These are phyloP conservation scores for Mycena latifolia DNA, from an alignment of 768 basidiomycete genomes.

Conservation along the genomic window DNA sequence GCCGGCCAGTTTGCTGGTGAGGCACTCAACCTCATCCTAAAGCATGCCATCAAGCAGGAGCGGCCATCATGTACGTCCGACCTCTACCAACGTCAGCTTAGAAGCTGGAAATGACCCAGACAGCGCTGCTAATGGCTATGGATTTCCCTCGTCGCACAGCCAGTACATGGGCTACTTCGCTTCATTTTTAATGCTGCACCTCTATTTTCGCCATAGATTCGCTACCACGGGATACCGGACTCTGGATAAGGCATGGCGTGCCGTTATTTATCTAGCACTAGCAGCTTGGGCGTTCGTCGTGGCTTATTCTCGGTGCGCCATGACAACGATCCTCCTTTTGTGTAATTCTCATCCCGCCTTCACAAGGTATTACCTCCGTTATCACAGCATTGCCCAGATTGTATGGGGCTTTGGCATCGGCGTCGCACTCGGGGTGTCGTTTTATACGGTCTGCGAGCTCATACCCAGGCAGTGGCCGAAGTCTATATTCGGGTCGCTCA, in stretches of 20 bases:
- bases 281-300: conserved; percentile 71
- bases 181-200: conserved; percentile 79
- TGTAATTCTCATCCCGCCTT: background rate
- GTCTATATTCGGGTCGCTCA: conserved; percentile 65
- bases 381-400: conserved; percentile 81
- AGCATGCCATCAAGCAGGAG: conserved; percentile 74
- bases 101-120: conserved; percentile 48
- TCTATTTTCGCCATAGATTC: conserved; percentile 78
- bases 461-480: conserved; percentile 66
- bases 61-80: conserved; percentile 70
- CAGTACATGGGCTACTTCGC: conserved; percentile 93
- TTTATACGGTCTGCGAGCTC: conserved; percentile 70
- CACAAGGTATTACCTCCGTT: conserved; percentile 74
- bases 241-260: conserved; percentile 66
- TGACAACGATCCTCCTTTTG: background rate
- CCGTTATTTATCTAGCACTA: conserved; percentile 61
- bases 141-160: conserved; percentile 91
- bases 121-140: conserved; percentile 78
- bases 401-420: conserved; percentile 83
- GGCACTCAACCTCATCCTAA: conserved; percentile 75
- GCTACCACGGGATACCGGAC: conserved; percentile 60
- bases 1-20: conserved; percentile 82
- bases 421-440: conserved; percentile 58
- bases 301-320: conserved; percentile 79
- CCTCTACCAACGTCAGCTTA: background rate